Evolutionary conservation across 164 flowering plant species (phyloP).

Genomic region (Sextonia rubra): DNA sequence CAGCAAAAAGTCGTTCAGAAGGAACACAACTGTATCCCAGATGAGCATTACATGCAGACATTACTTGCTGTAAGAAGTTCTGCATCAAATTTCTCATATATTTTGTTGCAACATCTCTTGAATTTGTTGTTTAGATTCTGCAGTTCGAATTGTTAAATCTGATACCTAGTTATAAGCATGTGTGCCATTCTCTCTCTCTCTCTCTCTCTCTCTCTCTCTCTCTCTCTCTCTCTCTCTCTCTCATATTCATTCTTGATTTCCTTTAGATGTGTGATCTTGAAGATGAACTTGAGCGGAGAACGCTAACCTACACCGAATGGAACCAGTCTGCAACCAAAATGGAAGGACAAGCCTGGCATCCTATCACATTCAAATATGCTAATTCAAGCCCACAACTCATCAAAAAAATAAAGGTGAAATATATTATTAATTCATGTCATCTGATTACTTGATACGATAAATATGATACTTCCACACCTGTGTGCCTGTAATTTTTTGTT

Average conservation of each 20-base stretch:
- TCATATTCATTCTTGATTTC: background rate
- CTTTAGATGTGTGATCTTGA: slow-evolving; percentile 70
- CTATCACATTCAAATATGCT: slow-evolving; percentile 59
- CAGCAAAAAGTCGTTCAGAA: slow-evolving; percentile 70
- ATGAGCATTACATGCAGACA: slow-evolving; percentile 92
- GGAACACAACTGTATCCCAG: slow-evolving; percentile 95
- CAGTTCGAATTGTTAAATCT: background rate
- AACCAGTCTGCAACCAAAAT: slow-evolving; percentile 46
- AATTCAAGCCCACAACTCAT: slow-evolving; percentile 50
- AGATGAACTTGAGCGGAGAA: slow-evolving; percentile 73
- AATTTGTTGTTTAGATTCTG: background rate
- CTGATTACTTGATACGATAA: background rate
- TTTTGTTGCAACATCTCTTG: background rate
- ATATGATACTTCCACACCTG: background rate
- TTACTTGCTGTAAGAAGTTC: slow-evolving; percentile 62
- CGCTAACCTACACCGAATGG: slow-evolving; percentile 78
- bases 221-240: background rate
- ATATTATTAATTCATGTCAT: background rate
- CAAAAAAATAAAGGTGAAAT: slow-evolving; percentile 63
- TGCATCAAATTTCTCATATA: background rate
- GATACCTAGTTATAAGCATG: background rate
- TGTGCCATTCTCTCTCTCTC: background rate
- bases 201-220: background rate
- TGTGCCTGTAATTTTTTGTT: too few relatives aligned
- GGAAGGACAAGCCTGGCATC: slow-evolving; percentile 78